Evolutionary conservation across 1,139 yeast species (phyloP), one percentile per base, ranked within the genome.

Genomic region (Wickerhamomyces sp.): DNA sequence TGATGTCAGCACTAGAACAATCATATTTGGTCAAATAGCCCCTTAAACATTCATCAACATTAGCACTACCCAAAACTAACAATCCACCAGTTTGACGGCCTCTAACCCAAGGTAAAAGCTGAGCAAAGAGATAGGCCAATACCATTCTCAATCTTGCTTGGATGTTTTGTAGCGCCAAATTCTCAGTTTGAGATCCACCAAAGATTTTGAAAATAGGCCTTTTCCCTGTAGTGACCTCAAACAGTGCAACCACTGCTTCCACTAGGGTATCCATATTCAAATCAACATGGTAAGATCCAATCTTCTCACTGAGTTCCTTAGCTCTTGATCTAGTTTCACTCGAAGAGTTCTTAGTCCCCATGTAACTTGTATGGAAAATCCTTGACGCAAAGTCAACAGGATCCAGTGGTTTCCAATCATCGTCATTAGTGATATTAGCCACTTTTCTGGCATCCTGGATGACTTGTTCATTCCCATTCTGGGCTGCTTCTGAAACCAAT

Each of bases 141-240:
- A 92, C 97, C 99, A 92, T 92, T 61, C 99, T 72, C 42, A 89
- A 65, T 45, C 99, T 76, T 0, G 98, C 98, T 65, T 92, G 98
- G 49, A 92, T 92, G 59, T 92, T 92, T 60, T 92, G 98, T 39
- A 92, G 65, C 0, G 98, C 97, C 54, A 92, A 69, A 58, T 94
- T 92, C 62, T 92, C 98, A 16, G 88, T 82, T 40, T 76, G 80
- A 3, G 95, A 72, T 8, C 99, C 99, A 10, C 99, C 99, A 67
- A 89, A 88, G 14, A 90, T 79, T 60, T 88, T 87, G 65, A 83
- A 92, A 31, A 86, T 72, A 7, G 98, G 98, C 51, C 70, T 75
- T 52, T 83, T 85, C 28, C 97, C 97, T 0, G 97, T 90, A 2
- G 95, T 92, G 6, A 85, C 78, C 56, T 86, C 89, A 64, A 92